Conservation (phyloP, 768 basidiomycete species). For the Mycena capillaripes region DNA sequence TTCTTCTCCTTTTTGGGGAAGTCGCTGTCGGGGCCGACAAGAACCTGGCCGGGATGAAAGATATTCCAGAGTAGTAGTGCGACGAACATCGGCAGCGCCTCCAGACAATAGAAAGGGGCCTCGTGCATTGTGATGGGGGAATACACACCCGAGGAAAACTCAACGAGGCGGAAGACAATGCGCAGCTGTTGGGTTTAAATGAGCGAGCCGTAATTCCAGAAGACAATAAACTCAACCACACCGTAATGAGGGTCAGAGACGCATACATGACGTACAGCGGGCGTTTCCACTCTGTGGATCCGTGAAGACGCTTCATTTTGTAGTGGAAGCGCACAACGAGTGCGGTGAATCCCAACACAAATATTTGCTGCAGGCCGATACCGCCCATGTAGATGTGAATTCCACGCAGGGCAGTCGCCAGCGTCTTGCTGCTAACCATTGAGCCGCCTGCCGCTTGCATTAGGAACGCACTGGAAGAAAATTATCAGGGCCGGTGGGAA, state of each 20-base stretch:
- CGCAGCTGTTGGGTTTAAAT: constrained; percentile 25
- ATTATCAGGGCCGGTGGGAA: too few species aligned
- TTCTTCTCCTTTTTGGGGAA: constrained; percentile 37
- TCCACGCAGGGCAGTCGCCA: constrained; percentile 22
- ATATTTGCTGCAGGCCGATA: constrained; percentile 42
- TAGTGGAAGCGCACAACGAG: constrained; percentile 39
- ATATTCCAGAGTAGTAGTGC: constrained; percentile 36
- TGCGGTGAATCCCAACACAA: constrained; percentile 37
- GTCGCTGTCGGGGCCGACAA: too few species aligned
- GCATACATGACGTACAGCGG: constrained; percentile 39
- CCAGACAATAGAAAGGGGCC: constrained; percentile 39
- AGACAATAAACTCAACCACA: not conserved
- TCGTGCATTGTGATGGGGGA: constrained; percentile 37
- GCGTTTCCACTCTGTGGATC: constrained; percentile 32
- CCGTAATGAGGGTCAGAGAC: constrained; percentile 40
- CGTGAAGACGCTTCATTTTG: constrained; percentile 24
- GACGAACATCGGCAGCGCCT: constrained; percentile 41
- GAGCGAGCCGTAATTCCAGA: not conserved
- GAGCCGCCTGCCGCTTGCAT: constrained; percentile 39
- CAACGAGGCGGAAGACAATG: constrained; percentile 41
- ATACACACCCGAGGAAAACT: constrained; percentile 38
- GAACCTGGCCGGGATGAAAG: constrained; percentile 36
- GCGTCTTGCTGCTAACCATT: constrained; percentile 20
- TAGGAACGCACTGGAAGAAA: constrained; percentile 31
- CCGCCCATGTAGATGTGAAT: constrained; percentile 45